Evolutionary conservation across 2,329 filamentous ascomycete genomes (phyloP).

Genomic region (Lasiodiplodia sp.): DNA sequence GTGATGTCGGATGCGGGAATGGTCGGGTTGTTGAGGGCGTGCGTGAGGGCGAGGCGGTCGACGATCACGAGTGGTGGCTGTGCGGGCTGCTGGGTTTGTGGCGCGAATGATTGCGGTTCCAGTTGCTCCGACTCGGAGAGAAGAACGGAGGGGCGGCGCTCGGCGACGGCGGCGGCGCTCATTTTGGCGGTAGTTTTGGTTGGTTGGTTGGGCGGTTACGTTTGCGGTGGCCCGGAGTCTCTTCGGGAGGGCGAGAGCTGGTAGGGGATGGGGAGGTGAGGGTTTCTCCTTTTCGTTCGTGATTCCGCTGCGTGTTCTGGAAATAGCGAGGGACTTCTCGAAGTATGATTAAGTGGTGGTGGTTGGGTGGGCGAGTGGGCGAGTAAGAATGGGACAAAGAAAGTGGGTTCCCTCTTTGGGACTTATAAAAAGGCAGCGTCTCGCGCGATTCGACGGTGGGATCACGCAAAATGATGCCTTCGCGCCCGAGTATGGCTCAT

Average conservation of each 20-base stretch:
- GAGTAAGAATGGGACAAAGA: background rate
- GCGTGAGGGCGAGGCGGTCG: constrained; percentile 36
- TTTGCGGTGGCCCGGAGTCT: background rate
- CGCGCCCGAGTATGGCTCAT: background rate
- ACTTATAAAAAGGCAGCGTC: background rate
- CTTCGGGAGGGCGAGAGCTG: background rate
- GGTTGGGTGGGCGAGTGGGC: background rate
- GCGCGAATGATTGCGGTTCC: constrained; percentile 34
- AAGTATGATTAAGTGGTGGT: background rate
- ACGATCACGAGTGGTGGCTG: constrained; percentile 40
- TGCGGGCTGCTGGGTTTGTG: background rate
- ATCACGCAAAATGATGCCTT: constrained; percentile 28
- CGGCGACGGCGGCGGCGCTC: constrained; percentile 9
- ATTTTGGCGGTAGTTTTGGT: background rate
- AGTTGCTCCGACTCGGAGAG: constrained; percentile 33
- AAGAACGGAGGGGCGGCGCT: constrained; percentile 30
- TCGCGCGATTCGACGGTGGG: constrained; percentile 12
- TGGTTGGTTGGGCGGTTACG: background rate
- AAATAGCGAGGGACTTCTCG: background rate
- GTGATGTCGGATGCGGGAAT: constrained; percentile 70
- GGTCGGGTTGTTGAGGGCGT: constrained; percentile 6
- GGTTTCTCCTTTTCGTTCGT: background rate
- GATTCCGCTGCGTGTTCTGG: background rate
- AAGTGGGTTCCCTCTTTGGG: background rate
- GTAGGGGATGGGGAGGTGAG: background rate